A percentile compares a stretch with the other conserved stretches of the same genome.
phyloP scores from a whole-genome alignment of 106 monocot species.

The Dendrobium catenatum region DNA sequence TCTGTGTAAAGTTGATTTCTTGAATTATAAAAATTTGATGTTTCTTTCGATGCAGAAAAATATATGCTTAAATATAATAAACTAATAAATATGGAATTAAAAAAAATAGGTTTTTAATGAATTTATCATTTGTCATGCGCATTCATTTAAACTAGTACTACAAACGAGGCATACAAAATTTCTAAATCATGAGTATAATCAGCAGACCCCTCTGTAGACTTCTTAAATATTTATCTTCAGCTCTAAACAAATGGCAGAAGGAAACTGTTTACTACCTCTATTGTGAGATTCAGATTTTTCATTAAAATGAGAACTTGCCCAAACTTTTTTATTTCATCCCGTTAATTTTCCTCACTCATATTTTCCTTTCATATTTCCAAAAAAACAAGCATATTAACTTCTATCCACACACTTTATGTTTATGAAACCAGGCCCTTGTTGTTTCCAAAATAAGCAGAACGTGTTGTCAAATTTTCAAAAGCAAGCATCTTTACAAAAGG shows the following conservation, averaged over 20 bases:
- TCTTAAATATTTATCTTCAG: not conserved
- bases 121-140: no score
- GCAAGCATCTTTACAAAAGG: not conserved
- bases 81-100: no score
- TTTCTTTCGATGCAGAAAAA: no score
- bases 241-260: not conserved
- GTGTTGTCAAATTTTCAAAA: not conserved
- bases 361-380: not conserved
- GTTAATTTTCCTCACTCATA: not conserved
- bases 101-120: no score
- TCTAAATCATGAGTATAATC: no score
- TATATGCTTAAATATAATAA: no score
- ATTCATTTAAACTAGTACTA: not conserved
- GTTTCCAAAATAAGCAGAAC: not conserved
- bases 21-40: no score
- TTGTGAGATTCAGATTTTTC: not conserved
- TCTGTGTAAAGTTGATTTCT: no score
- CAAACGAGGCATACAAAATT: not conserved
- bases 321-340: not conserved
- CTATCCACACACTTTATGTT: not conserved
- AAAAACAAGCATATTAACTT: not conserved
- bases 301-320: not conserved
- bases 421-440: not conserved
- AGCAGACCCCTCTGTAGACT: no score
- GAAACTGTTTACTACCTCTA: not conserved